phyloP scores from a whole-genome alignment of 768 basidiomycete species.

The Fomitopsis serialis region DNA sequence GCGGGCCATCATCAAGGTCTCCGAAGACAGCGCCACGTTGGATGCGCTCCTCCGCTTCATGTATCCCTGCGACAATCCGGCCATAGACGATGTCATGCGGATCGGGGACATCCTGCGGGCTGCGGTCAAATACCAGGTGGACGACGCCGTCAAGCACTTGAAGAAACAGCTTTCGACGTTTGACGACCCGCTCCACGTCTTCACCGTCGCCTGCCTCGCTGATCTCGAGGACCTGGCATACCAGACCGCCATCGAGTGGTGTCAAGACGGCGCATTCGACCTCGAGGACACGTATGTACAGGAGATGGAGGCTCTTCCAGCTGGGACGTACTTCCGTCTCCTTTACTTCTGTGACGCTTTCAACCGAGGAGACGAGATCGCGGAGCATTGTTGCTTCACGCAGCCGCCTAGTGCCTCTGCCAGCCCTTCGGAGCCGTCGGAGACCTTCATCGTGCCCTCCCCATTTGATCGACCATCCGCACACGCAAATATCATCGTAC shows the following conservation, averaged over 20 bases:
- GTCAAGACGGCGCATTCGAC: not conserved
- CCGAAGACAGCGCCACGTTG: slow-evolving; percentile 2
- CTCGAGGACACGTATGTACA: not conserved
- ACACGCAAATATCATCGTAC: slow-evolving; percentile 1
- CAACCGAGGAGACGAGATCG: not conserved
- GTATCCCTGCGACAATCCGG: not conserved
- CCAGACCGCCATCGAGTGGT: slow-evolving; percentile 3
- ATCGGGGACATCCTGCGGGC: not conserved
- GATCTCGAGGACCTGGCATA: not conserved
- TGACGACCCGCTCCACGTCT: not conserved
- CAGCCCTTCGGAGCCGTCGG: slow-evolving; percentile 9
- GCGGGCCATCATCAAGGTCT: not conserved
- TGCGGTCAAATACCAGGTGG: slow-evolving; percentile 5
- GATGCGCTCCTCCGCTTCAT: not conserved
- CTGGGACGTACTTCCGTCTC: slow-evolving; percentile 2
- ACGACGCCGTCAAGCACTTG: not conserved
- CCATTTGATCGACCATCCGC: slow-evolving; percentile 1
- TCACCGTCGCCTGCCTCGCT: not conserved
- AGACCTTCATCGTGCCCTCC: slow-evolving; percentile 13
- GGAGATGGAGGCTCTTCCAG: slow-evolving; percentile 1
- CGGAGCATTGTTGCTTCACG: not conserved
- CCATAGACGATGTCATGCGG: not conserved
- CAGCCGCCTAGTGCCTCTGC: not conserved
- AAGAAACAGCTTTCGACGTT: not conserved
- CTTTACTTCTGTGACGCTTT: slow-evolving; percentile 1